phyloP scores from a whole-genome alignment of 2,329 filamentous ascomycete genomes.

The Cadophora sp. region DNA sequence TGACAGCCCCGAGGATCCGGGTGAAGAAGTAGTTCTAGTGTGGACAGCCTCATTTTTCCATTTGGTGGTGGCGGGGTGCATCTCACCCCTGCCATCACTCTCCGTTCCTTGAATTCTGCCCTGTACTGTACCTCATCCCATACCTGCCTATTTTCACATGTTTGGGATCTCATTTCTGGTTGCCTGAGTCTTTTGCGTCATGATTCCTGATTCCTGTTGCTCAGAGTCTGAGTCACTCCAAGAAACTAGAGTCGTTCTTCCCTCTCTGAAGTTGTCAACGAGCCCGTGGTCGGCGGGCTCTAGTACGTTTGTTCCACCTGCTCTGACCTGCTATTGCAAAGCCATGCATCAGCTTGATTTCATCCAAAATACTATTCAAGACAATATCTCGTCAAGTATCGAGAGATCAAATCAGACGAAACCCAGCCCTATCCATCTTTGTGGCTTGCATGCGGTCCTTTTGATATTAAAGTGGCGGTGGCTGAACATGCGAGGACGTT shows the following conservation, averaged over 20 bases:
- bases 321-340: too few relatives aligned
- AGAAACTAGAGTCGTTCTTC: background rate
- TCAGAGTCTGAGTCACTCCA: background rate
- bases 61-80: slow-evolving; percentile 10
- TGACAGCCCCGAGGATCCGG: background rate
- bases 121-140: background rate
- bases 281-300: too few relatives aligned
- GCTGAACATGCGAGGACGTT: slow-evolving; percentile 3
- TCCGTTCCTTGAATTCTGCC: background rate
- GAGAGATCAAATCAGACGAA: too few relatives aligned
- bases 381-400: too few relatives aligned
- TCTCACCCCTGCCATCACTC: background rate
- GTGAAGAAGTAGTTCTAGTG: background rate
- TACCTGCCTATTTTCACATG: background rate
- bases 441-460: too few relatives aligned
- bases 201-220: slow-evolving; percentile 4
- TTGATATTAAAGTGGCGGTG: background rate
- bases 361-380: too few relatives aligned
- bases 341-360: too few relatives aligned
- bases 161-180: background rate
- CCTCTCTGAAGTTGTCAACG: background rate
- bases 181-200: background rate
- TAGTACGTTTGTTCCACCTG: too few relatives aligned
- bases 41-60: background rate
- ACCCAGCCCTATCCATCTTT: too few relatives aligned